Percentiles rank a stretch among this genome's conserved stretches.
These are phyloP conservation scores for Sclerotinia sclerotiorum DNA, from an alignment of 2,329 filamentous ascomycete genomes.

Conservation along the genomic window DNA sequence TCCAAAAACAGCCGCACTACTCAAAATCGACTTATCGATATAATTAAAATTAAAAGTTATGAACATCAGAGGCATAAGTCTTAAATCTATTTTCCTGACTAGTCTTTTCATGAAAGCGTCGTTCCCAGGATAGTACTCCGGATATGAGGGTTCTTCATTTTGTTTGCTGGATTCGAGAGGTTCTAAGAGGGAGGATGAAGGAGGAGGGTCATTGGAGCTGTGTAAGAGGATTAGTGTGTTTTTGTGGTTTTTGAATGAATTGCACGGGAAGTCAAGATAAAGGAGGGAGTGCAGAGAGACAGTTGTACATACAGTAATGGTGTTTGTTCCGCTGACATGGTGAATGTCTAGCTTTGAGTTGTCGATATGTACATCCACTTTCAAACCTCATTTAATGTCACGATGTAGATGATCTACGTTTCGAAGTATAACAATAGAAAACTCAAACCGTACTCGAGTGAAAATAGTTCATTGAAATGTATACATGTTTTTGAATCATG, in stretches of 20 bases:
- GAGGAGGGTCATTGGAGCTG: not conserved
- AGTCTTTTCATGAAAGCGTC: conserved; percentile 32
- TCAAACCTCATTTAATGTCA: too few species aligned
- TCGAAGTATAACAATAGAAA: too few species aligned
- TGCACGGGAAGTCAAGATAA: too few species aligned
- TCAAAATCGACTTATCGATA: conserved; percentile 39
- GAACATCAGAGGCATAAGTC: conserved; percentile 55
- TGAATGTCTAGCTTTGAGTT: not conserved
- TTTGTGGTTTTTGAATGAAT: not conserved
- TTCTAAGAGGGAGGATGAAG: not conserved
- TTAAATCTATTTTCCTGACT: conserved; percentile 54
- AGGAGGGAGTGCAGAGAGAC: too few species aligned
- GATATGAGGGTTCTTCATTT: not conserved
- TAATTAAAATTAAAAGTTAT: conserved; percentile 57
- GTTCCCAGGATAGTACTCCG: not conserved
- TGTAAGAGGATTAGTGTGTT: not conserved
- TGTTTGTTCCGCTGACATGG: not conserved
- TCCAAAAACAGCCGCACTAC: conserved; percentile 50
- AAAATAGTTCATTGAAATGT: too few species aligned
- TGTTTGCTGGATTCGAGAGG: not conserved
- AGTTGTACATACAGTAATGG: not conserved
- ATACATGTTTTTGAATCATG: not conserved
- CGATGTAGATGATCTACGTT: too few species aligned
- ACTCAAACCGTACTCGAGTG: too few species aligned
- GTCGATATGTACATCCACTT: not conserved